Evolutionary conservation across 2,329 filamentous ascomycete genomes (phyloP).

Genomic region (Paraphoma sp.): DNA sequence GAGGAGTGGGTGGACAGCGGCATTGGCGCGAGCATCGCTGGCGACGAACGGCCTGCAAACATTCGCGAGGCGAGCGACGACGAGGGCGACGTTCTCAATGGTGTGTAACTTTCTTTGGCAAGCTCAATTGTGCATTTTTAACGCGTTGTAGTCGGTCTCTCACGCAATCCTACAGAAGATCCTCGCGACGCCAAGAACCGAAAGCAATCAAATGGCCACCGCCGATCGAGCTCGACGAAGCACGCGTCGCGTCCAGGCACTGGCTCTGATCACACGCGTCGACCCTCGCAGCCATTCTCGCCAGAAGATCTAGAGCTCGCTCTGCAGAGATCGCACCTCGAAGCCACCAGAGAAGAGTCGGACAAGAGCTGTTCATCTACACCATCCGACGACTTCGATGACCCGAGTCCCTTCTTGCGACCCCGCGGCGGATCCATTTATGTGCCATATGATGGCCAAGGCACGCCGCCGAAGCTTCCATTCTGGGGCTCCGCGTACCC

Average conservation of each 20-base stretch:
- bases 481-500: slow-evolving; percentile 27
- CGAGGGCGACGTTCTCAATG: slow-evolving; percentile 54
- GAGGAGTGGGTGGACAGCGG: slow-evolving; percentile 48
- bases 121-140: slow-evolving; percentile 15
- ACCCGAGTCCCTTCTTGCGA: slow-evolving; percentile 27
- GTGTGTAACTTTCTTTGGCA: slow-evolving; percentile 37
- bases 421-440: slow-evolving; percentile 36
- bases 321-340: slow-evolving; percentile 49
- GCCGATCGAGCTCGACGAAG: slow-evolving; percentile 35
- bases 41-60: slow-evolving; percentile 40
- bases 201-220: slow-evolving; percentile 32
- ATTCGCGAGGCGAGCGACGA: slow-evolving; percentile 54
- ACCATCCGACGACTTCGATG: slow-evolving; percentile 23
- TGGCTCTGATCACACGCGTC: slow-evolving; percentile 34
- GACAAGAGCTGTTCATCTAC: slow-evolving; percentile 31
- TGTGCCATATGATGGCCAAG: slow-evolving; percentile 29
- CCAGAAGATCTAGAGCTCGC: slow-evolving; percentile 55
- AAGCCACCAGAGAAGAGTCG: slow-evolving; percentile 37
- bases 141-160: slow-evolving; percentile 41
- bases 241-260: slow-evolving; percentile 32
- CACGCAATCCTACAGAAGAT: slow-evolving; percentile 42
- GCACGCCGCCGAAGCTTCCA: slow-evolving; percentile 27
- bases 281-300: slow-evolving; percentile 49
- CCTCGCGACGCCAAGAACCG: slow-evolving; percentile 31
- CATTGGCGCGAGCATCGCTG: slow-evolving; percentile 42